Conservation (phyloP, 768 basidiomycete species). For the Trametes gibbosa region DNA sequence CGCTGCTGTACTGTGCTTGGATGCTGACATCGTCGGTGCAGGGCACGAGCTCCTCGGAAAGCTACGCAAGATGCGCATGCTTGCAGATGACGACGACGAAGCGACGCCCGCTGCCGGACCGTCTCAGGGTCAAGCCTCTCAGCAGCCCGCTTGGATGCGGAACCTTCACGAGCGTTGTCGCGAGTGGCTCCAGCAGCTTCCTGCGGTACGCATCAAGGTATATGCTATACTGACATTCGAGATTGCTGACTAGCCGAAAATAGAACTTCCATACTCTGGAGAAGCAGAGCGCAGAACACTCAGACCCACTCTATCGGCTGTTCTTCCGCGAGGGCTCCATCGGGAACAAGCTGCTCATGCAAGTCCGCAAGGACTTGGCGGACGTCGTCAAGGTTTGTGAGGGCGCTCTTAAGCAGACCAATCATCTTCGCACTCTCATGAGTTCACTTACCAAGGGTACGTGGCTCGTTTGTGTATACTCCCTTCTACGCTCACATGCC, state of each 20-base stretch:
- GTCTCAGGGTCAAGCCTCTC: constrained; percentile 60
- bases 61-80: constrained; percentile 88
- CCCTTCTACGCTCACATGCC: not conserved
- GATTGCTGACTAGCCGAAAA: not conserved
- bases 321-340: constrained; percentile 87
- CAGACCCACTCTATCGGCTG: constrained; percentile 84
- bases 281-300: constrained; percentile 65
- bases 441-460: constrained; percentile 85
- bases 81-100: constrained; percentile 76
- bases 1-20: not conserved
- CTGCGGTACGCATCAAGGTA: constrained; percentile 51
- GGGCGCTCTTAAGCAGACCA: constrained; percentile 91
- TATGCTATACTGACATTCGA: not conserved
- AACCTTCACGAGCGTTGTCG: constrained; percentile 74
- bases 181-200: constrained; percentile 79
- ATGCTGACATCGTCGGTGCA: constrained; percentile 30
- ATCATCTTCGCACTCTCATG: constrained; percentile 90
- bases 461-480: constrained; percentile 13
- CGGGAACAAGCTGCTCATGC: constrained; percentile 72
- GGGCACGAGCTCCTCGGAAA: constrained; percentile 82
- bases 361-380: constrained; percentile 76
- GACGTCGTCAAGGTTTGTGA: constrained; percentile 83
- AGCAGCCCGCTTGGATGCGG: constrained; percentile 96
- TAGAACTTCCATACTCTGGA: constrained; percentile 65
- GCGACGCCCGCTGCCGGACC: constrained; percentile 48